Evolutionary conservation across 2,329 filamentous ascomycete genomes (phyloP).

Genomic region (Aureobasidium uvarum): DNA sequence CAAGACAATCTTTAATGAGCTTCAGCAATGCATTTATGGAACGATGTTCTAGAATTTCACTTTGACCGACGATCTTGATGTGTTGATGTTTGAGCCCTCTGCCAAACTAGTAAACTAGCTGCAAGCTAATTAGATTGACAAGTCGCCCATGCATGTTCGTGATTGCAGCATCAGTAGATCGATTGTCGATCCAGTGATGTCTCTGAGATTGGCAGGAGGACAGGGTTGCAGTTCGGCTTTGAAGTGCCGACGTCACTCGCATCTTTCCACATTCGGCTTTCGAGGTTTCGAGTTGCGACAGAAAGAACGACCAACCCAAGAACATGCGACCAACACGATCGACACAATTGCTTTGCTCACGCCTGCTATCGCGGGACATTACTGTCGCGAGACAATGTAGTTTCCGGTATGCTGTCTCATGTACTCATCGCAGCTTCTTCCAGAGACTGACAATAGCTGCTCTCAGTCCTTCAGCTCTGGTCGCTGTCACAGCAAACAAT

Average conservation of each 20-base stretch:
- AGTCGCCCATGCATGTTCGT: neutral
- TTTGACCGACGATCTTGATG: neutral
- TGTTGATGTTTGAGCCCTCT: neutral
- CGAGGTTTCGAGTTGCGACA: neutral
- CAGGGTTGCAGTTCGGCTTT: constrained; percentile 1
- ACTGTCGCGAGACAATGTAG: constrained; percentile 8
- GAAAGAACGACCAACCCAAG: neutral
- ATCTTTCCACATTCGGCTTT: constrained; percentile 18
- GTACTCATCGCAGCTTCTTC: no score
- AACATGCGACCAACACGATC: constrained; percentile 20
- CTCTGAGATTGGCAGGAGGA: neutral
- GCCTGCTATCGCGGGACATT: constrained; percentile 6
- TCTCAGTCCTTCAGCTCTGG: neutral
- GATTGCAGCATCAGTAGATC: neutral
- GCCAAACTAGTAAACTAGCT: neutral
- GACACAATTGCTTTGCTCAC: constrained; percentile 15
- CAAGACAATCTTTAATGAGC: constrained; percentile 21
- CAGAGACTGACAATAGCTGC: neutral
- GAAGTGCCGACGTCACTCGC: constrained; percentile 10
- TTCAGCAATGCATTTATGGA: constrained; percentile 11
- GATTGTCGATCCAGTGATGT: constrained; percentile 7
- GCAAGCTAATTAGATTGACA: constrained; percentile 1
- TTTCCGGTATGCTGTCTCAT: neutral
- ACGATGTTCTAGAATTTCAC: neutral
- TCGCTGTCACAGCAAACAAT: neutral